phyloP scores from a whole-genome alignment of 176 grass and related monocot species.

The Lolium multiflorum region DNA sequence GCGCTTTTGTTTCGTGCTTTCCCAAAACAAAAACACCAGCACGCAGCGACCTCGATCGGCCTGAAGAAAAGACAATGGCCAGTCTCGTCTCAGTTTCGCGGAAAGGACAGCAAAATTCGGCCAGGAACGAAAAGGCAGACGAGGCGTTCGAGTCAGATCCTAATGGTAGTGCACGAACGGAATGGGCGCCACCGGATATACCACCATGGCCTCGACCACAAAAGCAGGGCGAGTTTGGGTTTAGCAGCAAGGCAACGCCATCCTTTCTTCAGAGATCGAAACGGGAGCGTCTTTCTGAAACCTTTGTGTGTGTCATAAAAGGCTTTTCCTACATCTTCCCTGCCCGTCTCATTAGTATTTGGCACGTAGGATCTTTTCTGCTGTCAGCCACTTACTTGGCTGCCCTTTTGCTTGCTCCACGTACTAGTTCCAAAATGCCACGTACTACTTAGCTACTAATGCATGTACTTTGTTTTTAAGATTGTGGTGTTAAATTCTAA shows the following conservation, averaged over 20 bases:
- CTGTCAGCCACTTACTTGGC: slow-evolving; percentile 17
- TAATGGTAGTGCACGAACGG: not conserved
- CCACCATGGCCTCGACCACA: not conserved
- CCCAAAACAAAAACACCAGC: not conserved
- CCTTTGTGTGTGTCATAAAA: not conserved
- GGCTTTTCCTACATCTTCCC: not conserved
- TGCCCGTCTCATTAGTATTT: not conserved
- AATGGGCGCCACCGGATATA: not conserved
- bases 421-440: not conserved
- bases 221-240: not conserved
- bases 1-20: not conserved
- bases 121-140: not conserved
- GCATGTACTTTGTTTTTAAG: not conserved
- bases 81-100: not conserved
- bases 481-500: too few relatives aligned
- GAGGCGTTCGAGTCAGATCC: slow-evolving; percentile 4
- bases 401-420: not conserved
- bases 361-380: slow-evolving; percentile 12
- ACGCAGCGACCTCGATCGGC: not conserved
- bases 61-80: not conserved
- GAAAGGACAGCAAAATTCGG: not conserved
- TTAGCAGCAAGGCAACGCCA: not conserved
- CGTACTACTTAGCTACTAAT: not conserved
- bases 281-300: not conserved
- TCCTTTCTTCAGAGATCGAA: not conserved